Conservation (phyloP, 805 yeast species). For the Saturnispora halmiae region DNA sequence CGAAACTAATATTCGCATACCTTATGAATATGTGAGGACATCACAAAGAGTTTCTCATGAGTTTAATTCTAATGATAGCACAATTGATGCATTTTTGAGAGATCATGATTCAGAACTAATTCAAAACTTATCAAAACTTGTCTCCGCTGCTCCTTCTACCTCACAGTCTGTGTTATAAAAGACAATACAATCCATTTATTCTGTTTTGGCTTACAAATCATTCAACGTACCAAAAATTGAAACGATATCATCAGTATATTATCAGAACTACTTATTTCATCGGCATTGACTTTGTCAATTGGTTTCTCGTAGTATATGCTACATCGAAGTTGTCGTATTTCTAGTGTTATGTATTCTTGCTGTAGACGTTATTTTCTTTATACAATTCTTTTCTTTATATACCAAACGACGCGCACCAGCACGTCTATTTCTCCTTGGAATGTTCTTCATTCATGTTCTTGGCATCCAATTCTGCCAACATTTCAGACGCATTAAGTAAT, state of each 20-base stretch:
- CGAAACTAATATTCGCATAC: conserved; percentile 7
- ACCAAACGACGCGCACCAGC: no score
- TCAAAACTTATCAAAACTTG: neutral
- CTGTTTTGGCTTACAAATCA: no score
- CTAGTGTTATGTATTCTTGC: neutral
- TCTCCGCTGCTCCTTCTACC: neutral
- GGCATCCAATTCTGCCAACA: conserved; percentile 72
- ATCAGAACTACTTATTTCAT: no score
- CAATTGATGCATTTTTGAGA: conserved; percentile 8
- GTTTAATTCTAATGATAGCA: conserved; percentile 5
- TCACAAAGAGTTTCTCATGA: conserved; percentile 3
- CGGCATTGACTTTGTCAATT: no score
- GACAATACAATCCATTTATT: no score
- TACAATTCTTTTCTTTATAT: no score
- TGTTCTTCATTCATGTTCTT: conserved; percentile 26
- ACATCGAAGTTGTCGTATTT: no score
- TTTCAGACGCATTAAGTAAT: conserved; percentile 72
- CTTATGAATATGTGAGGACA: conserved; percentile 5
- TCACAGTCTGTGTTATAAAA: no score
- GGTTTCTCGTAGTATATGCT: no score
- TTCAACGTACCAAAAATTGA: no score
- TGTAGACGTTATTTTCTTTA: no score
- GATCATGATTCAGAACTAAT: conserved; percentile 6
- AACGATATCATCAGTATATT: no score
- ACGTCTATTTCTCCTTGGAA: conserved; percentile 9